Evolutionary conservation across 345 rosid species (phyloP), one percentile per base, ranked within the genome.

Genomic region (Rubroshorea leprosula): DNA sequence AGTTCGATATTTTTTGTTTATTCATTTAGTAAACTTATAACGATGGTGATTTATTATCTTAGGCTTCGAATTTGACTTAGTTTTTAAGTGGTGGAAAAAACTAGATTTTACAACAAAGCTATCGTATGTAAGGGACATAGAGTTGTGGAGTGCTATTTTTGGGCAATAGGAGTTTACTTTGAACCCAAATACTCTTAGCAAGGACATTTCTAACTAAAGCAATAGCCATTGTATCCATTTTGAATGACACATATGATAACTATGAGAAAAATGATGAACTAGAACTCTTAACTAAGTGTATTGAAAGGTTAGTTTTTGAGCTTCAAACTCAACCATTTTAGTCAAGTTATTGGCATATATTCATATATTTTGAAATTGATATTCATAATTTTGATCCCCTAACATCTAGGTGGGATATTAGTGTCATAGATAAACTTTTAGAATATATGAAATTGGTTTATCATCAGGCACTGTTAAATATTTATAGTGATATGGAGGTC

Each of bases 401-500:
- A 35, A 35, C 12, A 9, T 51, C 20, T 26, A 69, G 75, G 75
- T 72, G 80, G 75, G 69, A 63, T 18, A 38, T 45, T 0, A 44
- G 6, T 11, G 39, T 51, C 23, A 18, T 25, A 14, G 50, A 63
- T 29, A 26, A 64, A 23, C 61, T 72, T 0, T 71, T 70, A 3
- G 68, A 64, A 14, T 70, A 71, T 53, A 72, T 77, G 78, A 70
- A 76, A 53, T 5, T 70, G 0, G 58, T 26, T 5, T 82, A 58
- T 49, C 3, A 58, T 49, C 3, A 23, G 5, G 68, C 71, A 3
- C 61, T 79, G 1, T 49, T 59, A 5, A 65, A 61, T 51, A 23
- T 71, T 38, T 69, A 68, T 6, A 54, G 54, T 19, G 82, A 72
- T 49, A 61, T 61, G 15, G 75, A 67, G n/a, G 49, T n/a, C 58